Base-by-base conservation (phyloP, 257 asterid species). In the Mitragyna speciosa region DNA sequence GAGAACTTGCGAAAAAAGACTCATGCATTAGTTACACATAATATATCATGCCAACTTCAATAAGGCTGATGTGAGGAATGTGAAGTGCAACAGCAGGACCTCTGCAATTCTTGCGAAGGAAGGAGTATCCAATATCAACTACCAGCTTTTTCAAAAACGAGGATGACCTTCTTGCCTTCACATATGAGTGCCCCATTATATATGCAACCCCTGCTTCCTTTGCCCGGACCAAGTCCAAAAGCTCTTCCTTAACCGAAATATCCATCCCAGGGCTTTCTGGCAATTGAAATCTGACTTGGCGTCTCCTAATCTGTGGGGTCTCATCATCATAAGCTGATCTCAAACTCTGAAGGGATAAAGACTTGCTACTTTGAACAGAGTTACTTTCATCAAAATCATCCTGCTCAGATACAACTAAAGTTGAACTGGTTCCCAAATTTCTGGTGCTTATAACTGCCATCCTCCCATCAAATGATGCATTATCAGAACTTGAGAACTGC, bases 41-140 rank as follows among this genome's bases (percentile, higher is more conserved):
- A 82, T 93, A 93, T 76, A 95, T 93, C 99, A 93, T 93, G 73
- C 97, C 98, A 71, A 95, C 98, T 85, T 95, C 99, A 61, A 92
- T 93, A 67, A 93, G 93, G 92, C 98, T 93, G 61, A 93, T 92
- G 85, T 93, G 99, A 33, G 98, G 97, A 80, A 95, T 93, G 86
- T 93, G 89, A 58, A 95, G 97, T 7, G 93, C 96, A 84, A 95
- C 99, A 1, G 94, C 80, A 28, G 99, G 99, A 33, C 99, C 99
- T 88, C 98, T 82, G 86, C 97, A 95, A 67, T 93, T 95, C 90
- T 93, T 95, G 12, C 97, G 88, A 41, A 93, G 97, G 84, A 95
- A 95, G 61, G 97, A 93, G 77, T 95, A 95, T 3, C 93, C 97
- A 24, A 95, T 90, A 87, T 95, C 97, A 48, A 93, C 91, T n/a